Conservation (phyloP, 805 yeast species). For the Monosporozyma aerobia region DNA sequence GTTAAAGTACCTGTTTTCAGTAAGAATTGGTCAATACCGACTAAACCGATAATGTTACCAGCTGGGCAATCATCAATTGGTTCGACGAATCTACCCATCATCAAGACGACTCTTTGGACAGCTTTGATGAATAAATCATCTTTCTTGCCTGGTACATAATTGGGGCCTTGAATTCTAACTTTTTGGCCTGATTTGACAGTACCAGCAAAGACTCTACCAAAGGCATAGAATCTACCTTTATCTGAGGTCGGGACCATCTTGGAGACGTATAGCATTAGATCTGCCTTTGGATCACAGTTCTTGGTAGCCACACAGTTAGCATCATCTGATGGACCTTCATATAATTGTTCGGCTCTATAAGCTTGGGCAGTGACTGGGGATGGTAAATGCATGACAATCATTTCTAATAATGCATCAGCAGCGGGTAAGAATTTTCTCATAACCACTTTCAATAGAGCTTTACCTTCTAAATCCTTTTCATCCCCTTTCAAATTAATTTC, state of each 20-base stretch:
- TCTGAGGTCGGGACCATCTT: slow-evolving; percentile 99
- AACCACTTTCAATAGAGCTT: slow-evolving; percentile 94
- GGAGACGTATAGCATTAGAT: slow-evolving; percentile 97
- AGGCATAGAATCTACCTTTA: slow-evolving; percentile 99
- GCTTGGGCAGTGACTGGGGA: slow-evolving; percentile 98
- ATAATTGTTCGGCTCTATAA: slow-evolving; percentile 98
- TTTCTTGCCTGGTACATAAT: slow-evolving; percentile 97
- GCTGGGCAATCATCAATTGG: slow-evolving; percentile 99
- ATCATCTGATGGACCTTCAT: slow-evolving; percentile 98
- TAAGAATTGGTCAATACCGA: slow-evolving; percentile 99
- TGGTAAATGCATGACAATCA: slow-evolving; percentile 97
- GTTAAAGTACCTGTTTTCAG: slow-evolving; percentile 98
- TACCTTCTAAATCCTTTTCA: slow-evolving; percentile 97
- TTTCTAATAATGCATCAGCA: slow-evolving; percentile 98
- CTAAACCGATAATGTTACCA: slow-evolving; percentile 99
- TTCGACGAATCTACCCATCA: slow-evolving; percentile 99
- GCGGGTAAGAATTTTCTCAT: slow-evolving; percentile 99
- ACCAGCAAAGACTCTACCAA: slow-evolving; percentile 99
- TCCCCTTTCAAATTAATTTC: slow-evolving; percentile 89
- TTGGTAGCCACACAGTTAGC: slow-evolving; percentile 83
- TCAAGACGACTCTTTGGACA: slow-evolving; percentile 96
- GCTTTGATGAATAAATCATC: slow-evolving; percentile 95
- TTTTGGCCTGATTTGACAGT: slow-evolving; percentile 97
- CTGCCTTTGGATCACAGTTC: slow-evolving; percentile 97
- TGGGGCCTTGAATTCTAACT: slow-evolving; percentile 99